Percentiles rank a stretch among this genome's conserved stretches.
Evolutionary conservation across 495 filamentous ascomycete genomes (phyloP).

Genomic region (Neurospora sublineolata): DNA sequence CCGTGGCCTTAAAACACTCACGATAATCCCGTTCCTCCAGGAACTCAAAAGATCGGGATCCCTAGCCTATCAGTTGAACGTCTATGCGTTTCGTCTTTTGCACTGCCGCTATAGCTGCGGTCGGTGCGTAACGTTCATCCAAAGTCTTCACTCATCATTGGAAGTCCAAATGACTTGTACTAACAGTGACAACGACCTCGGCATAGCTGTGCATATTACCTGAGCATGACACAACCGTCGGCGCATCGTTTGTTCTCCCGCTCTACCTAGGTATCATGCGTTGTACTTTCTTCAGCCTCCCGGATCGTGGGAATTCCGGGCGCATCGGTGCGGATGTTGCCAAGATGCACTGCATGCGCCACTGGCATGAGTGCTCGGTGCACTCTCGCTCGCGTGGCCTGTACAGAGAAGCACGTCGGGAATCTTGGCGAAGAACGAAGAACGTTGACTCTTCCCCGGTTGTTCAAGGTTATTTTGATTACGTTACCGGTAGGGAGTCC

Average conservation of each 20-base stretch:
- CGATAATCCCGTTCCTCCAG: not conserved
- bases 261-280: not conserved
- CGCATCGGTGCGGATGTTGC: not conserved
- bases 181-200: not conserved
- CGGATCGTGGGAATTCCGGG: not conserved
- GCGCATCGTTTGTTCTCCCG: not conserved
- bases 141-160: not conserved
- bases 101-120: not conserved
- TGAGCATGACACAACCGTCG: not conserved
- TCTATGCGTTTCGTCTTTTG: not conserved
- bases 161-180: not conserved
- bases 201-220: not conserved
- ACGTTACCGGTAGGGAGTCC: not conserved
- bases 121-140: not conserved
- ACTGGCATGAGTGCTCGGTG: not conserved
- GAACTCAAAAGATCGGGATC: not conserved
- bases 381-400: not conserved
- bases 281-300: not conserved
- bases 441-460: not conserved
- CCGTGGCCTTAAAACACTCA: not conserved
- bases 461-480: not conserved
- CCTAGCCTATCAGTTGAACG: not conserved
- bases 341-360: not conserved
- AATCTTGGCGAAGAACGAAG: not conserved
- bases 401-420: not conserved